A percentile compares a stretch with the other conserved stretches of the same genome.
phyloP scores from a whole-genome alignment of 2,329 filamentous ascomycete genomes.

The Fusarium torreyae region DNA sequence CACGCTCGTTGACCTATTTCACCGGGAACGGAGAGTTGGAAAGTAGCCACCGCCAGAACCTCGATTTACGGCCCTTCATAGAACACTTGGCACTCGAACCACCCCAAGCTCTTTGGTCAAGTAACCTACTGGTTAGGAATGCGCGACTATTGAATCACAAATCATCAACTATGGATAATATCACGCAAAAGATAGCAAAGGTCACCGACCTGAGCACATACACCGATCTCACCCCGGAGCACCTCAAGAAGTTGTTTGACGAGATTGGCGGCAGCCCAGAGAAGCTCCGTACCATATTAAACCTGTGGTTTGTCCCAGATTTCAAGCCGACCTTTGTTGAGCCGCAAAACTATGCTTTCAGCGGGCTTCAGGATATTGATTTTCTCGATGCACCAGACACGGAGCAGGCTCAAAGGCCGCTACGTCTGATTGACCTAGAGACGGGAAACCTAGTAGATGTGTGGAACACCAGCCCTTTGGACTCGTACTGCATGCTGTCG shows the following conservation, averaged over 20 bases:
- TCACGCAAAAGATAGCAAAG: slow-evolving; percentile 11
- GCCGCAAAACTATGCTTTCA: background rate
- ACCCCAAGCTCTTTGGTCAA: background rate
- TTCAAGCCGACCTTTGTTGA: slow-evolving; percentile 9
- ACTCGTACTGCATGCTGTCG: slow-evolving; percentile 9
- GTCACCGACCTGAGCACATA: slow-evolving; percentile 15
- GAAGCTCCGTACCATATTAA: slow-evolving; percentile 8
- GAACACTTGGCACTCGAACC: background rate
- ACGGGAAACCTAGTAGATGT: slow-evolving; percentile 8
- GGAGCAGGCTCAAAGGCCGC: background rate
- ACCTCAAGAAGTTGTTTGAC: slow-evolving; percentile 4
- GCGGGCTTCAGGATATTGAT: background rate
- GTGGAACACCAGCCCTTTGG: background rate
- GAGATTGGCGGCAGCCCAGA: slow-evolving; percentile 8
- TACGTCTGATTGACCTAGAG: slow-evolving; percentile 6
- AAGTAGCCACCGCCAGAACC: too few relatives aligned
- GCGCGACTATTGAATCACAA: background rate
- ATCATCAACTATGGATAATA: background rate
- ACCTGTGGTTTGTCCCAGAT: slow-evolving; percentile 12
- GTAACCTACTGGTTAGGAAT: background rate
- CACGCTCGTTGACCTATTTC: background rate
- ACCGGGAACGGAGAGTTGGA: too few relatives aligned
- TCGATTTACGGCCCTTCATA: too few relatives aligned
- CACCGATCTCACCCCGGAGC: slow-evolving; percentile 9
- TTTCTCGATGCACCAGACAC: background rate